Evolutionary conservation across 1,284 basidiomycete genomes (phyloP).

Genomic region (Tetrapyrgos nigripes): DNA sequence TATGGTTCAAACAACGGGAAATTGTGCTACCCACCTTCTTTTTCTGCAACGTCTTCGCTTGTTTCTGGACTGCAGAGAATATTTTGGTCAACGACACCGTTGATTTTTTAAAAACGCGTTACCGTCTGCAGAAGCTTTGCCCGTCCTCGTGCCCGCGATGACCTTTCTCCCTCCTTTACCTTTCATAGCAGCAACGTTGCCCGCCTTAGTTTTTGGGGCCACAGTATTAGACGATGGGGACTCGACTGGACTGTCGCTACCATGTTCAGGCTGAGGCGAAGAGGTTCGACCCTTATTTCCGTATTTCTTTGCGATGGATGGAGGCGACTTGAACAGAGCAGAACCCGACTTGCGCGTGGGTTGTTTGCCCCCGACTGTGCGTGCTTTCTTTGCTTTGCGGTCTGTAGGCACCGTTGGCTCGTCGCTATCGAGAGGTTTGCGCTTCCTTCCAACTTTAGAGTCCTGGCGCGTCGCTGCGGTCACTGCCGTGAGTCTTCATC

Average conservation of each 20-base stretch:
- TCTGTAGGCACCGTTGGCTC: background rate
- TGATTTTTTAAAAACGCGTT: too few relatives aligned
- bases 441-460: background rate
- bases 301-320: slow-evolving; percentile 16
- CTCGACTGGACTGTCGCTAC: slow-evolving; percentile 16
- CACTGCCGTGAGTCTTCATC: too few relatives aligned
- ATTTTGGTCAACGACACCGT: too few relatives aligned
- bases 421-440: background rate
- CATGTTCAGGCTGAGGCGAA: slow-evolving; percentile 17
- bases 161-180: slow-evolving; percentile 14
- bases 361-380: background rate
- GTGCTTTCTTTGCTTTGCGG: slow-evolving; percentile 1
- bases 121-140: too few relatives aligned
- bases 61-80: too few relatives aligned
- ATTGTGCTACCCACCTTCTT: too few relatives aligned
- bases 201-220: background rate
- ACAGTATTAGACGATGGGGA: background rate
- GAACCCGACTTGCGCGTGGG: slow-evolving; percentile 1
- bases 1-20: too few relatives aligned
- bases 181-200: slow-evolving; percentile 15
- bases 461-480: too few relatives aligned
- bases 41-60: too few relatives aligned
- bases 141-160: background rate
- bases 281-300: slow-evolving; percentile 21
- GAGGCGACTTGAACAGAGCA: slow-evolving; percentile 4